These are phyloP conservation scores for Cicer judaicum DNA, from an alignment of 306 rosid genomes.

Conservation along the genomic window DNA sequence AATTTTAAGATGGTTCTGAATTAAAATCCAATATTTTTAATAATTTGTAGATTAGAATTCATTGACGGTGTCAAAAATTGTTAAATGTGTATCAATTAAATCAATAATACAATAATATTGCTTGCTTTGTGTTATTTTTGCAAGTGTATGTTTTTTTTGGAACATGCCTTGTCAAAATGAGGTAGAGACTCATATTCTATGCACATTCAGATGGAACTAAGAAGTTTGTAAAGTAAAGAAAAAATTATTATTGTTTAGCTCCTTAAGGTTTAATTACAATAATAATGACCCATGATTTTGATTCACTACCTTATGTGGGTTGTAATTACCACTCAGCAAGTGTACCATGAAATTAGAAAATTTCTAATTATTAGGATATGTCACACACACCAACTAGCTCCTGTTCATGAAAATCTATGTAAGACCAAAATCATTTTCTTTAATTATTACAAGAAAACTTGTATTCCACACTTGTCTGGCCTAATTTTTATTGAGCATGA, in stretches of 20 bases:
- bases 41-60: too few relatives aligned
- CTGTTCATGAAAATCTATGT: slow-evolving; percentile 13
- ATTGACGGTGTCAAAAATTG: too few relatives aligned
- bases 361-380: background rate
- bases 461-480: background rate
- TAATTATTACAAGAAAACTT: background rate
- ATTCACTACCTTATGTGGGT: background rate
- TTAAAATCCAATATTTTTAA: too few relatives aligned
- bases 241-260: slow-evolving; percentile 2
- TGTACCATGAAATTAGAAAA: background rate
- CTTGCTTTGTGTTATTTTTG: too few relatives aligned
- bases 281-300: background rate
- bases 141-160: background rate
- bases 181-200: slow-evolving; percentile 37
- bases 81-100: too few relatives aligned
- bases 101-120: too few relatives aligned
- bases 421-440: background rate
- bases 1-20: too few relatives aligned
- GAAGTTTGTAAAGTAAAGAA: background rate
- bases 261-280: slow-evolving; percentile 14
- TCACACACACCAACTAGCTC: slow-evolving; percentile 25
- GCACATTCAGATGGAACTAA: slow-evolving; percentile 5
- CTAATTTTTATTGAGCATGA: background rate
- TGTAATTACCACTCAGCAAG: background rate
- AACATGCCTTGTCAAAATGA: slow-evolving; percentile 27